Base-by-base conservation (phyloP, 2,329 filamentous ascomycete species). In the Teratosphaeria viscida region DNA sequence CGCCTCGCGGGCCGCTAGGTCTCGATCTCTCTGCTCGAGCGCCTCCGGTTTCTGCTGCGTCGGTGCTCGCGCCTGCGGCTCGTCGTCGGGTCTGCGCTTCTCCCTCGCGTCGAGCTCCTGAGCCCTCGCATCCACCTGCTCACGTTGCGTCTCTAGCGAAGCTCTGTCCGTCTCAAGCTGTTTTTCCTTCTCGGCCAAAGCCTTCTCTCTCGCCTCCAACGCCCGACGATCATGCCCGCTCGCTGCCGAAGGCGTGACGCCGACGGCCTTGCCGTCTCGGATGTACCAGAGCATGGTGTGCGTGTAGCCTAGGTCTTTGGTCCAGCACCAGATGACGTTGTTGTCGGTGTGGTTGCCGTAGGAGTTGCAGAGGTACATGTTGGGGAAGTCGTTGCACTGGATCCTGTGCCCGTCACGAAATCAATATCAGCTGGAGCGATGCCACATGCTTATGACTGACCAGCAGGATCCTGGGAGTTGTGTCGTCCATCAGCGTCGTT, bases 261-360 rank as follows among this genome's bases (percentile, higher is more conserved):
- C 56, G 7, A 26, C 12, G 16, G 29, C 27, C 19, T 34, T 26
- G 6, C 37, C 39, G 43, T 57, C 56, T 5, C 39, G 56, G 6
- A 53, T 26, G 19, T 57, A 57, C 56, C 56, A 57, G 19, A 53
- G 43, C 56, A 57, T 52, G 5, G 56, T 34, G 19, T 57, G 56
- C 23, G 56, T 35, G 8, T 27, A 57, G 23, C 12, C 43, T 10
- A 12, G 26, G 19, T 57, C 26, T 19, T 53, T 52, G 26, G 11
- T 29, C 56, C 56, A 57, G 26, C 23, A 37, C 14, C 35, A 57
- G 37, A 57, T 47, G 16, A 39, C 37, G 16, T 57, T 53, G 39
- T 53, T 53, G 23, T 27, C 35, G 5, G 16, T 32, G 29, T 57
- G 56, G 23, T 34, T 53, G 1, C n/a, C 56, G 23, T 52, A 52